These are phyloP conservation scores for Sporothrix pallida DNA, from an alignment of 2,329 filamentous ascomycete species.

Conservation along the genomic window DNA sequence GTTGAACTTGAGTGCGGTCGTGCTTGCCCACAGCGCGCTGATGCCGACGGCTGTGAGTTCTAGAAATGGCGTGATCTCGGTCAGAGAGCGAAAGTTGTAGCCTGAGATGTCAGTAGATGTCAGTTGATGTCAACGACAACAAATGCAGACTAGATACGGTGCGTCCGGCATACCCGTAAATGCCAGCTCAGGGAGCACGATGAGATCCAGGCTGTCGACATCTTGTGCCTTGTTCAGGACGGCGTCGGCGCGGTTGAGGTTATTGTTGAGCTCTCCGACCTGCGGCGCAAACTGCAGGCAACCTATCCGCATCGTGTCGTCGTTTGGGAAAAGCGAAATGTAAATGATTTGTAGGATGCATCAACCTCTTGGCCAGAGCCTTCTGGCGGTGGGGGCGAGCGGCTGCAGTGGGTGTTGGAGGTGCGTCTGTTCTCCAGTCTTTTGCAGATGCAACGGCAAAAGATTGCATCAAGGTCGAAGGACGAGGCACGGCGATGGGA, in stretches of 20 bases:
- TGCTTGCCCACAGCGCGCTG: conserved; percentile 73
- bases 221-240: conserved; percentile 61
- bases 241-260: conserved; percentile 69
- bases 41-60: conserved; percentile 70
- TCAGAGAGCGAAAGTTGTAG: conserved; percentile 76
- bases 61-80: conserved; percentile 70
- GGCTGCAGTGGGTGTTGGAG: too few species aligned
- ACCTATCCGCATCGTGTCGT: conserved; percentile 41
- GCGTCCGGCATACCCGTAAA: conserved; percentile 66
- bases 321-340: not conserved
- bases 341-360: not conserved
- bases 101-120: conserved; percentile 50
- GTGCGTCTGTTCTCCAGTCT: too few species aligned
- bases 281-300: conserved; percentile 75
- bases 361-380: not conserved
- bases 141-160: not conserved
- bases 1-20: conserved; percentile 67
- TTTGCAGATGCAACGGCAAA: too few species aligned
- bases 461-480: too few species aligned
- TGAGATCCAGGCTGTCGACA: conserved; percentile 68
- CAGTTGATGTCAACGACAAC: not conserved
- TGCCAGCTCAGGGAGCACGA: conserved; percentile 77
- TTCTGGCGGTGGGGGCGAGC: too few species aligned
- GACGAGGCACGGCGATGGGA: too few species aligned
- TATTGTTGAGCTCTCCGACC: conserved; percentile 72